phyloP scores from a whole-genome alignment of 129 eudicot species.

The Dittrichia graveolens region DNA sequence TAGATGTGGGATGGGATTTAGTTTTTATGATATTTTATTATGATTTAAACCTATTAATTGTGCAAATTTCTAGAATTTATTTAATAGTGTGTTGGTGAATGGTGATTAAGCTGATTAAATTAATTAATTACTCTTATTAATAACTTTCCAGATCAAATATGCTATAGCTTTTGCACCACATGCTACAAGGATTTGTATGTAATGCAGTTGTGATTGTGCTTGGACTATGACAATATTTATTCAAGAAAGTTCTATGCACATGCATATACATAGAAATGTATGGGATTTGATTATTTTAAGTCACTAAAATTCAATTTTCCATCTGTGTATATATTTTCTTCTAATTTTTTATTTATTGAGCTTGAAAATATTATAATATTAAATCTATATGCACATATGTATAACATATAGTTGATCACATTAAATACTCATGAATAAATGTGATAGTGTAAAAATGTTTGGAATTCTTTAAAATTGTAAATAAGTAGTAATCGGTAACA shows the following conservation, averaged over 20 bases:
- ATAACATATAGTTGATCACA: too few relatives aligned
- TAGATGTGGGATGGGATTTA: conserved; percentile 29
- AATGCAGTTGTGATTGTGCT: conserved; percentile 11
- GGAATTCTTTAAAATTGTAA: too few relatives aligned
- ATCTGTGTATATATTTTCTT: too few relatives aligned
- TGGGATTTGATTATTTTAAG: too few relatives aligned
- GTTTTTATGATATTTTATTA: background rate
- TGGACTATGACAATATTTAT: background rate
- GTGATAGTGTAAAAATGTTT: too few relatives aligned
- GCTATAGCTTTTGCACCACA: conserved; percentile 11
- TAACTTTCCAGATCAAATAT: conserved; percentile 29
- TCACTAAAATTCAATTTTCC: too few relatives aligned
- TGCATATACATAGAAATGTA: background rate
- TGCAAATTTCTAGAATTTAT: conserved; percentile 21
- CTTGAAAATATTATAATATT: too few relatives aligned
- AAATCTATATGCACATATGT: too few relatives aligned
- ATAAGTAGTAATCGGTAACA: too few relatives aligned
- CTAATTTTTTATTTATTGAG: too few relatives aligned
- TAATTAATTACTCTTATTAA: background rate
- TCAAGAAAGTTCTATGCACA: background rate
- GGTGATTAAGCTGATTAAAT: conserved; percentile 33
- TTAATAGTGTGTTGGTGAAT: conserved; percentile 27
- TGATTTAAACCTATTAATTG: conserved; percentile 7
- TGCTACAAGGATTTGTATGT: conserved; percentile 14
- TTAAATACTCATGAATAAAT: too few relatives aligned